A percentile compares a stretch with the other conserved stretches of the same genome.
phyloP scores from a whole-genome alignment of 345 rosid species.

The Eucalyptus rudis region DNA sequence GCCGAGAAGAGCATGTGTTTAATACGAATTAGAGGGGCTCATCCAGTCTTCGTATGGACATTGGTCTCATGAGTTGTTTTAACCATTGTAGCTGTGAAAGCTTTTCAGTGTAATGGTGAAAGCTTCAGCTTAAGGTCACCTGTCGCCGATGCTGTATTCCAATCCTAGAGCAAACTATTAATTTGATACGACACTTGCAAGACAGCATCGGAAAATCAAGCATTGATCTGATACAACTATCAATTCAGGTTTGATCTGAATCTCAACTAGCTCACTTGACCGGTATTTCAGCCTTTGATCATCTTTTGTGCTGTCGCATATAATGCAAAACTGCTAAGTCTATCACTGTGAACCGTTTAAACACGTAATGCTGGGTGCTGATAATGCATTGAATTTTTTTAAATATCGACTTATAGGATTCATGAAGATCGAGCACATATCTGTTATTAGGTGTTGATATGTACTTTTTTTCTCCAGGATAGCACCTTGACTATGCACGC shows the following conservation, averaged over 20 bases:
- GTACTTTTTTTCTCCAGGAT: neutral
- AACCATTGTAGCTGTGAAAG: neutral
- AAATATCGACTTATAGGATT: neutral
- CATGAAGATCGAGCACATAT: neutral
- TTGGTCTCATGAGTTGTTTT: neutral
- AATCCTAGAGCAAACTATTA: neutral
- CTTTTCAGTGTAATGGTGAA: neutral
- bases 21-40: neutral
- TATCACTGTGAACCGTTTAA: neutral
- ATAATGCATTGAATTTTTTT: neutral
- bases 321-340: neutral
- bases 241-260: neutral
- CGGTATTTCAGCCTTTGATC: neutral
- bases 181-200: neutral
- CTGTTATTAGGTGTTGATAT: neutral
- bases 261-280: neutral
- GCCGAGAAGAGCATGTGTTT: neutral
- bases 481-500: neutral
- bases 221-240: neutral
- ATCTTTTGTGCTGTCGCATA: neutral
- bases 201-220: neutral
- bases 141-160: neutral
- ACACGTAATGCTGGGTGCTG: neutral
- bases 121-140: neutral
- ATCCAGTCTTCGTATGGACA: neutral